phyloP scores from a whole-genome alignment of 441 rosid genomes.

The Euphorbia corollata region DNA sequence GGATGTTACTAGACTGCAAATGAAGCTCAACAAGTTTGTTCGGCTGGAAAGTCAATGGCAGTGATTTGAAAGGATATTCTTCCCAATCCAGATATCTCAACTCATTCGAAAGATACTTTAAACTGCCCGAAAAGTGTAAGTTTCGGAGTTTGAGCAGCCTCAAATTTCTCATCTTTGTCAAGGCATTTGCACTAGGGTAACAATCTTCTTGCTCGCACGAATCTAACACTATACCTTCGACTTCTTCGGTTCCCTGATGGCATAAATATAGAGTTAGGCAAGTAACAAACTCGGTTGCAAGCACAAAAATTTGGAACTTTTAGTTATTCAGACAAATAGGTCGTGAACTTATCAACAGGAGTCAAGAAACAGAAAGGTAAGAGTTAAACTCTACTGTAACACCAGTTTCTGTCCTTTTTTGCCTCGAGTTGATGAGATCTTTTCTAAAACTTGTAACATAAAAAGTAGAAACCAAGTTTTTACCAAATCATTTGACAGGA shows the following conservation, averaged over 20 bases:
- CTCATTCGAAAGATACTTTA: conserved; percentile 16
- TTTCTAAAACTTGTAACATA: too few species aligned
- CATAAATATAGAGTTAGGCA: neutral
- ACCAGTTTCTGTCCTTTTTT: neutral
- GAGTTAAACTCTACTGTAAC: neutral
- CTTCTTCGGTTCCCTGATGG: conserved; percentile 20
- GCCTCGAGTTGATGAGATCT: neutral
- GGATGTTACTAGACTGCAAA: conserved; percentile 18
- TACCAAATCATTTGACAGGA: conserved; percentile 19
- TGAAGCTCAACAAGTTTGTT: conserved; percentile 20
- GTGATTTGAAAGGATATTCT: conserved; percentile 16
- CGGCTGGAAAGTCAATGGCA: conserved; percentile 20
- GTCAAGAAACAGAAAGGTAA: neutral
- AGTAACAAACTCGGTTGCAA: too few species aligned
- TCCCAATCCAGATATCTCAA: conserved; percentile 22
- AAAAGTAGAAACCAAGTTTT: neutral
- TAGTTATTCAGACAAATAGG: too few species aligned
- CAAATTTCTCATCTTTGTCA: conserved; percentile 23
- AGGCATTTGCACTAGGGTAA: conserved; percentile 10
- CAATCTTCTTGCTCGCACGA: conserved; percentile 1
- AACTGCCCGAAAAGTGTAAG: conserved; percentile 3
- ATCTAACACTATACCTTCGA: conserved; percentile 23
- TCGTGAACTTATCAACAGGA: neutral
- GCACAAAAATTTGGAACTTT: too few species aligned
- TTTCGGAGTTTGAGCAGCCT: conserved; percentile 21